Conservation (phyloP, 768 basidiomycete species). For the Termitomyces sp. region DNA sequence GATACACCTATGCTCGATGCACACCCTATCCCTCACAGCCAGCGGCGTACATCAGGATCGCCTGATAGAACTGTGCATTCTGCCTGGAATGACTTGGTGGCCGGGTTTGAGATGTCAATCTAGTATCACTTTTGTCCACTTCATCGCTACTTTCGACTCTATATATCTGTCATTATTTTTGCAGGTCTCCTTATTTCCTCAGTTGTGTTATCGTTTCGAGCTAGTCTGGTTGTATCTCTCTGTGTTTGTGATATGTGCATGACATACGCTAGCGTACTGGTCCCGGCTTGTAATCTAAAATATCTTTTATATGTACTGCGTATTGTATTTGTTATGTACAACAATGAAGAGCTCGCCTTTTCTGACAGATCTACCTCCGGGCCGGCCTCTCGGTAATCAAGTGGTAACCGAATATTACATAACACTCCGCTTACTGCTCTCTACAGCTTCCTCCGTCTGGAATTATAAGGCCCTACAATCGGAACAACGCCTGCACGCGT, state of each 20-base stretch:
- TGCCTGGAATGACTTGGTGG: conserved; percentile 65
- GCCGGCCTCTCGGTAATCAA: neutral
- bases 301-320: neutral
- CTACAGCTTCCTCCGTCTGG: neutral
- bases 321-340: neutral
- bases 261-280: neutral
- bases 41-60: conserved; percentile 46
- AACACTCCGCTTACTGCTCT: neutral
- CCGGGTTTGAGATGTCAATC: conserved; percentile 33
- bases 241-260: neutral
- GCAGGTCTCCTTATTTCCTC: neutral
- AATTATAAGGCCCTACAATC: neutral
- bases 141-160: neutral
- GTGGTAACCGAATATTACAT: neutral
- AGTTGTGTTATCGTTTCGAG: neutral
- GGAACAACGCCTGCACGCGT: no score
- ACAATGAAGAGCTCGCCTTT: no score
- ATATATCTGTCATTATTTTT: neutral
- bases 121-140: neutral
- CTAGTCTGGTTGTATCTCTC: neutral
- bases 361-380: neutral
- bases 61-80: conserved; percentile 61
- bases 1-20: conserved; percentile 36
- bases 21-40: conserved; percentile 32
- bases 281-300: neutral